Conservation (phyloP, 2,329 filamentous ascomycete genomes). For the Phyllosticta citrichinensis region DNA sequence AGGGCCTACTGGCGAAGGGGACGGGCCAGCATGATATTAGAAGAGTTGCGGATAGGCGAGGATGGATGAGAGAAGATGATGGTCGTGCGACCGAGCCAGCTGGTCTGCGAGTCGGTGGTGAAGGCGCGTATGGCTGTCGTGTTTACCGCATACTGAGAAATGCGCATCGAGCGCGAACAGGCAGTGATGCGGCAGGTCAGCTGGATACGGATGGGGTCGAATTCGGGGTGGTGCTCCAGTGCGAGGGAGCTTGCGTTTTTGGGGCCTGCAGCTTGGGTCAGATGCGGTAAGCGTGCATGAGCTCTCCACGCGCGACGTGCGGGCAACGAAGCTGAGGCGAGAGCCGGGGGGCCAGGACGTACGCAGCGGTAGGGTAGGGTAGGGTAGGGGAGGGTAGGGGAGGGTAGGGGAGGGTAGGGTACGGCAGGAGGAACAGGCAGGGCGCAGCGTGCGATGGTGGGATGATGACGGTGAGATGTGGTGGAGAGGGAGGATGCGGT, state of each 20-base stretch:
- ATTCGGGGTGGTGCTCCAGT: slow-evolving; percentile 10
- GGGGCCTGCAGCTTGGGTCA: slow-evolving; percentile 10
- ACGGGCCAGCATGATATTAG: slow-evolving; percentile 11
- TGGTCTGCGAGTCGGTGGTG: slow-evolving; percentile 7
- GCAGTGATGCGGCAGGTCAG: slow-evolving; percentile 12
- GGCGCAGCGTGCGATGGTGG: too few relatives aligned
- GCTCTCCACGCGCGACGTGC: slow-evolving; percentile 6
- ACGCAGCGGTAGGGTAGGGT: neutral
- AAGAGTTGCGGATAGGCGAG: neutral
- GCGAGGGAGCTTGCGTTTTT: slow-evolving; percentile 6
- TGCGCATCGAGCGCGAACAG: slow-evolving; percentile 12
- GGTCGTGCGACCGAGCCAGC: slow-evolving; percentile 12
- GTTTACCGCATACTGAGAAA: slow-evolving; percentile 12
- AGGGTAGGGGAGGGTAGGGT: neutral
- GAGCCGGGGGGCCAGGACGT: slow-evolving; percentile 4
- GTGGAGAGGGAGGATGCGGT: neutral
- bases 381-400: slow-evolving; percentile 1
- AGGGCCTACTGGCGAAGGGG: slow-evolving; percentile 8
- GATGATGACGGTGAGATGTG: neutral
- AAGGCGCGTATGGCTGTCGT: slow-evolving; percentile 9
- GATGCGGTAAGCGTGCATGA: slow-evolving; percentile 9
- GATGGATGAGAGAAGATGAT: neutral
- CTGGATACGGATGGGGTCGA: slow-evolving; percentile 10
- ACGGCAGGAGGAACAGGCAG: neutral
- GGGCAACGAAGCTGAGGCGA: slow-evolving; percentile 5